Base-by-base conservation (phyloP, 495 filamentous ascomycete species). In the Ramalina intermedia region DNA sequence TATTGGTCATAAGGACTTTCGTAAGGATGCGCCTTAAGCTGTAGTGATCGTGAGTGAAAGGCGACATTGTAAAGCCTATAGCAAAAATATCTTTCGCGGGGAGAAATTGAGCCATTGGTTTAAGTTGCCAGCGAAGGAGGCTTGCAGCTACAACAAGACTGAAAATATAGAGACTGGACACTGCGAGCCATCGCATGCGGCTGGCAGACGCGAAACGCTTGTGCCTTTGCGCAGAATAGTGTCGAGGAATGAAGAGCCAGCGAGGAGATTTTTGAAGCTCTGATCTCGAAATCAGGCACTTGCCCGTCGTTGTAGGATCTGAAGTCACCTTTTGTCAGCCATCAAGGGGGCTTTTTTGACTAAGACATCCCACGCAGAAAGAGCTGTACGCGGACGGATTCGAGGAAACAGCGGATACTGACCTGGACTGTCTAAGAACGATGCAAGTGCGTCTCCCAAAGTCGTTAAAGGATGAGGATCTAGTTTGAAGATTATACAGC, bases 1-100 rank as follows among this genome's bases (percentile, higher is more conserved):
- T 45, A 50, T 77, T 75, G 6, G 63, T 63, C 1, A 69, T 14
- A 3, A 69, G 49, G 0, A 63, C 56, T 12, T 20, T 20, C 18
- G 45, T 57, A 7, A 33, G 13, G 16, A 17, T 2, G 1, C 42
- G 18, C 18, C 18, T 11, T 16, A 29, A 40, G 48, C 48, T 29
- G 39, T 23, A 20, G 16, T 23, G 18, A 20, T 20, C 49, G 50
- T 56, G 37, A 20, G 18, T 20, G 18, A 20, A 20, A 20, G 18
- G 18, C 18, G 18, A 20, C 18, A 20, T 20, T 20, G 18, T 20
- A 20, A 20, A 20, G 18, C 18, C 18, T 36, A 62, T 54, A 2
- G 64, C 58, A 24, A 51, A 41, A 4, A 52, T 38, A 12, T 38
- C 56, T 45, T 0, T 33, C 49, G 12, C 48, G 29, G 20, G 58